These are phyloP conservation scores for Chaetomium sp. DNA, from an alignment of 2,329 filamentous ascomycete species.

Conservation along the genomic window DNA sequence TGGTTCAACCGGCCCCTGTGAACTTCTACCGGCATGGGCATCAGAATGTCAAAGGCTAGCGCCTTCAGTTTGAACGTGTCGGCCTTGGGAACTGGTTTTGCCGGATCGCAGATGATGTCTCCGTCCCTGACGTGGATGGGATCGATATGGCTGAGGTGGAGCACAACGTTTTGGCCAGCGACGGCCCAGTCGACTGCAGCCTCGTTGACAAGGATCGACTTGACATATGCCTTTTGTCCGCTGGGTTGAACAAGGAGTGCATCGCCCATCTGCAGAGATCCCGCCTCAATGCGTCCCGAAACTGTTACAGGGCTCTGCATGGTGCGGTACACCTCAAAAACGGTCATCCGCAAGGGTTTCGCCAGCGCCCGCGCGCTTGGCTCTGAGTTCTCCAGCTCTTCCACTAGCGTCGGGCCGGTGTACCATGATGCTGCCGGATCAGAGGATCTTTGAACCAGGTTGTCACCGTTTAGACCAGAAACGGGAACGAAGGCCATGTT, in stretches of 20 bases:
- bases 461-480: conserved; percentile 85
- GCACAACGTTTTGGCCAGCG: conserved; percentile 81
- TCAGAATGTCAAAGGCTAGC: conserved; percentile 84
- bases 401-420: conserved; percentile 72
- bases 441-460: conserved; percentile 66
- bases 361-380: conserved; percentile 70
- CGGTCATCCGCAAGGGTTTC: conserved; percentile 81
- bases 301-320: conserved; percentile 81
- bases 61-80: conserved; percentile 80
- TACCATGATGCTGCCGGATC: conserved; percentile 74
- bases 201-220: conserved; percentile 75
- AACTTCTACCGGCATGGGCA: conserved; percentile 87
- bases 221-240: conserved; percentile 77
- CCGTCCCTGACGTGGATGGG: conserved; percentile 78
- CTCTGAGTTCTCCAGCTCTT: conserved; percentile 82
- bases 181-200: conserved; percentile 83
- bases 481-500: conserved; percentile 87
- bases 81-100: conserved; percentile 68
- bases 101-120: conserved; percentile 78
- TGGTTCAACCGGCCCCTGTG: conserved; percentile 83
- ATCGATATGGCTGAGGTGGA: conserved; percentile 87
- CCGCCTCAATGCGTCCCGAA: conserved; percentile 82
- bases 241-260: conserved; percentile 77
- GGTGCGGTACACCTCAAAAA: conserved; percentile 84
- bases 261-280: conserved; percentile 83